Evolutionary conservation across 2,329 filamentous ascomycete species (phyloP).

Genomic region (Paecilomyces variotii): DNA sequence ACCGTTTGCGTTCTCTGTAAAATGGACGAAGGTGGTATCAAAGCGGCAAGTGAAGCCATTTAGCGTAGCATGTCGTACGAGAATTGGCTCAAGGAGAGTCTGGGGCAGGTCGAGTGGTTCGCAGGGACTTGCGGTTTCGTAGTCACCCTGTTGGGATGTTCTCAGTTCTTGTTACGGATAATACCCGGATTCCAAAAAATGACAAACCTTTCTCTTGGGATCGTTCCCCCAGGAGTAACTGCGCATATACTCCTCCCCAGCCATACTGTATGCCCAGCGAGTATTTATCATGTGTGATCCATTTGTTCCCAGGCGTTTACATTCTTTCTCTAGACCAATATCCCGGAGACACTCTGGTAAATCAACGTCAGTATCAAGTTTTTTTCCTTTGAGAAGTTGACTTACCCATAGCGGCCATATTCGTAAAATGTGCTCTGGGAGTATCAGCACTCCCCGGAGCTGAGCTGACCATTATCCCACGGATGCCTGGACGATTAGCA

Average conservation of each 20-base stretch:
- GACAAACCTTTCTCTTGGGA: constrained; percentile 31
- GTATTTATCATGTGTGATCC: constrained; percentile 43
- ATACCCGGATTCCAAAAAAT: not conserved
- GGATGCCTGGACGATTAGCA: constrained; percentile 29
- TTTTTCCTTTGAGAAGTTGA: not conserved
- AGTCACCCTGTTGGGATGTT: constrained; percentile 28
- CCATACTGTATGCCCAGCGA: constrained; percentile 47
- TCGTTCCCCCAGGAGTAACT: constrained; percentile 46
- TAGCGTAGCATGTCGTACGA: constrained; percentile 34
- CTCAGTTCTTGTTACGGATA: not conserved
- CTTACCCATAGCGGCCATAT: constrained; percentile 44
- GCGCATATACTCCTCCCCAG: constrained; percentile 45
- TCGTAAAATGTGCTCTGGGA: constrained; percentile 54
- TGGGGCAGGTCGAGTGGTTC: constrained; percentile 39
- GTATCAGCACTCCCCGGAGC: constrained; percentile 47
- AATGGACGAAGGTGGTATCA: constrained; percentile 32
- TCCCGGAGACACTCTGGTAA: constrained; percentile 45
- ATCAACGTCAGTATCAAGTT: not conserved
- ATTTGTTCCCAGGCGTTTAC: constrained; percentile 27
- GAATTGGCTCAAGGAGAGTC: constrained; percentile 42
- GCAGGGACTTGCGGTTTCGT: constrained; percentile 38
- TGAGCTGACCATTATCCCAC: constrained; percentile 47
- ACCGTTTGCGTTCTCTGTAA: constrained; percentile 18
- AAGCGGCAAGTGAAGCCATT: constrained; percentile 45
- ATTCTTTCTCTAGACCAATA: constrained; percentile 41